These are phyloP conservation scores for Setomelanomma holmii DNA, from an alignment of 2,329 filamentous ascomycete species.

Conservation along the genomic window DNA sequence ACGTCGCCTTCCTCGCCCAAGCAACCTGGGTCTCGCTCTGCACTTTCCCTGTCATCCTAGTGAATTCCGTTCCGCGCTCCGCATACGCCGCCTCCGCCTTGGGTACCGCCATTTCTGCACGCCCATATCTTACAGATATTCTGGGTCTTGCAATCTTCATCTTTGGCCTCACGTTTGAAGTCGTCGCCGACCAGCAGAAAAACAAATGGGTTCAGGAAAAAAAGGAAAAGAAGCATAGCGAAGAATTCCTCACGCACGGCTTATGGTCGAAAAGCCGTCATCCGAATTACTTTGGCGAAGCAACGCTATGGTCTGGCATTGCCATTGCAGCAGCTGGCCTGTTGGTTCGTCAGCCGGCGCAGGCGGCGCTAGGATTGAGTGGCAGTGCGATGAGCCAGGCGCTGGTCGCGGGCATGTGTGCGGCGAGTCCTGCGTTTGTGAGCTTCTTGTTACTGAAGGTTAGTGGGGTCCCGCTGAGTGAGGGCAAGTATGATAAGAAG, in stretches of 20 bases:
- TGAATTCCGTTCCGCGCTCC: conserved; percentile 67
- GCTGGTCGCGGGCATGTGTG: conserved; percentile 60
- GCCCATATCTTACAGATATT: conserved; percentile 58
- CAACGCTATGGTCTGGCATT: conserved; percentile 72
- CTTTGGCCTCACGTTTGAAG: conserved; percentile 67
- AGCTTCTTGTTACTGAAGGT: conserved; percentile 69
- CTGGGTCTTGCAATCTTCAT: conserved; percentile 65
- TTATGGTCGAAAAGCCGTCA: conserved; percentile 68
- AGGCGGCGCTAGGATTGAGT: conserved; percentile 64
- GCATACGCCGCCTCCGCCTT: conserved; percentile 56
- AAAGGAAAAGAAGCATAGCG: conserved; percentile 69
- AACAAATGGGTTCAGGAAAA: conserved; percentile 66
- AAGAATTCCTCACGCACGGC: conserved; percentile 70
- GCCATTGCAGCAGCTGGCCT: conserved; percentile 66
- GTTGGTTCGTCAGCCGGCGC: conserved; percentile 61
- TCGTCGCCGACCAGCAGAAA: conserved; percentile 70
- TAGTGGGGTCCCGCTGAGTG: conserved; percentile 69
- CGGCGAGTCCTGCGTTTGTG: conserved; percentile 69
- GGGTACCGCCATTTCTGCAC: conserved; percentile 51
- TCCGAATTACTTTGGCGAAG: conserved; percentile 78
- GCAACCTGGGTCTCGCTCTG: conserved; percentile 73
- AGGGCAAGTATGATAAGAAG: conserved; percentile 71
- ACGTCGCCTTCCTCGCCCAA: conserved; percentile 65
- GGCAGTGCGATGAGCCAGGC: conserved; percentile 50
- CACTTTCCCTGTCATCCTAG: conserved; percentile 67